A percentile compares a stretch with the other conserved stretches of the same genome.
These are phyloP conservation scores for Apophysomyces ossiformis DNA, from an alignment of 371 early-diverging fungal genomes.

Conservation along the genomic window DNA sequence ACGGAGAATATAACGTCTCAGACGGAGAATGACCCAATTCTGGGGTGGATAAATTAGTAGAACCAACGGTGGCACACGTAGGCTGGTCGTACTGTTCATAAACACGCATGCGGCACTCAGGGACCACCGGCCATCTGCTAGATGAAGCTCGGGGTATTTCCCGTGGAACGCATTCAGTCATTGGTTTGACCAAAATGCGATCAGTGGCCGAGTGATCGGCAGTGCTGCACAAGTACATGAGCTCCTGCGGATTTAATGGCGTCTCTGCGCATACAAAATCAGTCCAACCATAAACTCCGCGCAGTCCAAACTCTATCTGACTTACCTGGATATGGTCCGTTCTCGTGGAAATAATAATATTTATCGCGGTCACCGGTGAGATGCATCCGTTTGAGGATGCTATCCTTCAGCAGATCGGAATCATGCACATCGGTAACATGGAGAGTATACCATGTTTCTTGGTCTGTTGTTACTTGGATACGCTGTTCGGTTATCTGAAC, in stretches of 20 bases:
- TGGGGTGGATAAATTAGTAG: slow-evolving; percentile 34
- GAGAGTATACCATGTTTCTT: slow-evolving; percentile 61
- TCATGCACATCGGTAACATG: slow-evolving; percentile 58
- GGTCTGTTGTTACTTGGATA: slow-evolving; percentile 61
- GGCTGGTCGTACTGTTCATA: slow-evolving; percentile 11
- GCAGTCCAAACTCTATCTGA: slow-evolving; percentile 16
- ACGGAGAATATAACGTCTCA: slow-evolving; percentile 17
- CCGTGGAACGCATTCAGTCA: slow-evolving; percentile 13
- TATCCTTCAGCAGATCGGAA: slow-evolving; percentile 50
- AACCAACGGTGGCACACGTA: slow-evolving; percentile 17
- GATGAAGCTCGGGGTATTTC: slow-evolving; percentile 13
- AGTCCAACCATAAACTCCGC: slow-evolving; percentile 14
- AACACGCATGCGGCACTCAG: slow-evolving; percentile 10
- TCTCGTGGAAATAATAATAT: slow-evolving; percentile 57
- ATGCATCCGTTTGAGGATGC: slow-evolving; percentile 51
- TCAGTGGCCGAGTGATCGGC: slow-evolving; percentile 49
- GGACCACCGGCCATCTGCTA: slow-evolving; percentile 8
- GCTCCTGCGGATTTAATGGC: slow-evolving; percentile 40
- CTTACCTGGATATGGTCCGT: slow-evolving; percentile 54
- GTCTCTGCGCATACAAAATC: slow-evolving; percentile 20
- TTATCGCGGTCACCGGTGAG: slow-evolving; percentile 46
- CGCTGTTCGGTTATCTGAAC: slow-evolving; percentile 33
- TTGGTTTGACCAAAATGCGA: slow-evolving; percentile 40
- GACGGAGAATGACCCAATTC: slow-evolving; percentile 50
- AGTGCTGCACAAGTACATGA: slow-evolving; percentile 43